Evolutionary conservation across 805 yeast genomes (phyloP).

Genomic region (Yarrowia bubula): DNA sequence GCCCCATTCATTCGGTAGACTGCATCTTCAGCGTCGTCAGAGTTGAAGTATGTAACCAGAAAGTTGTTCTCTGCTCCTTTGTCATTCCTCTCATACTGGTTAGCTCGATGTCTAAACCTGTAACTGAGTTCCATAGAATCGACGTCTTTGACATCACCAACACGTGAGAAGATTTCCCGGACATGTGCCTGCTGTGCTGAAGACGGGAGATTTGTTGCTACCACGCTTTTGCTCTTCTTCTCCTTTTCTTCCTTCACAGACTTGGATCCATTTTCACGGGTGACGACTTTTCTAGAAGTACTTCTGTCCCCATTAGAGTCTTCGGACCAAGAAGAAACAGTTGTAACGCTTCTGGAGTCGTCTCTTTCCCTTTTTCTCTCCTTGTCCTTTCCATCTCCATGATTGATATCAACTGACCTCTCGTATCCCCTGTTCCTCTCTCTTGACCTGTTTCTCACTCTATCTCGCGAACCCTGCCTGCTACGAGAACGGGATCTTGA

Average conservation of each 20-base stretch:
- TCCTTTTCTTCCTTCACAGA: neutral
- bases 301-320: neutral
- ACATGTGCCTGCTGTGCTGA: neutral
- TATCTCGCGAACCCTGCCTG: neutral
- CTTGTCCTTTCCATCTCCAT: neutral
- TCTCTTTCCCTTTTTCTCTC: neutral
- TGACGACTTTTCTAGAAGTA: neutral
- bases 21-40: neutral
- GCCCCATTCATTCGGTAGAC: slow-evolving; percentile 4
- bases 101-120: slow-evolving; percentile 27
- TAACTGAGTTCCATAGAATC: slow-evolving; percentile 33
- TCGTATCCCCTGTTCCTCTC: neutral
- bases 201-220: neutral
- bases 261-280: neutral
- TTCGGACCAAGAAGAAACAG: neutral
- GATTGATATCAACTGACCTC: neutral
- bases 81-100: slow-evolving; percentile 27
- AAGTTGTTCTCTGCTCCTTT: neutral
- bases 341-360: neutral
- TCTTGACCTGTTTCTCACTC: neutral
- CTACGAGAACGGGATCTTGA: slow-evolving; percentile 3
- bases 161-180: neutral
- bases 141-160: slow-evolving; percentile 34
- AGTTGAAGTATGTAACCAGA: neutral
- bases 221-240: neutral